Conservation (phyloP, 371 early-diverging fungal species). For the Apophysomyces trapeziformis region DNA sequence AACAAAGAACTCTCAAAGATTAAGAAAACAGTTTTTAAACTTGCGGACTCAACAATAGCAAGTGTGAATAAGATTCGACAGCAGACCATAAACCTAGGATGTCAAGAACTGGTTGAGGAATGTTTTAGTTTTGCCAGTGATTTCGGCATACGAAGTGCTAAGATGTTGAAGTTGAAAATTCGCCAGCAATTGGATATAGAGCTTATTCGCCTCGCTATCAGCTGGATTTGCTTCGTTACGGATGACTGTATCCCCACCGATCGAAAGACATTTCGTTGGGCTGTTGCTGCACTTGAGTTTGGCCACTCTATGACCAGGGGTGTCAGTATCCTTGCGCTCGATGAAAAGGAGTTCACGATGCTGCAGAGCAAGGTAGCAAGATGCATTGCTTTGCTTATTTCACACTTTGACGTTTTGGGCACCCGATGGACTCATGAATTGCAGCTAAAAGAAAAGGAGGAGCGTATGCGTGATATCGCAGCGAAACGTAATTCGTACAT, state of each 20-base stretch:
- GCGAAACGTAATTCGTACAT: conserved; percentile 47
- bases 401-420: conserved; percentile 80
- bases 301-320: conserved; percentile 79
- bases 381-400: conserved; percentile 81
- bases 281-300: conserved; percentile 84
- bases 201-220: conserved; percentile 73
- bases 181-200: conserved; percentile 61
- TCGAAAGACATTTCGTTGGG: conserved; percentile 88
- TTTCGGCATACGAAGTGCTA: conserved; percentile 70
- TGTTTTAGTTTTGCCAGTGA: conserved; percentile 84
- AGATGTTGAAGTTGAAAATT: conserved; percentile 60
- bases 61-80: conserved; percentile 60
- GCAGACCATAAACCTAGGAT: conserved; percentile 53
- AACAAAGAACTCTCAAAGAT: conserved; percentile 64
- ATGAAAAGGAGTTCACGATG: conserved; percentile 54
- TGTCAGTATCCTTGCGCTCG: conserved; percentile 42
- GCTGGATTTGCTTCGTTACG: conserved; percentile 85
- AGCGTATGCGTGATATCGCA: conserved; percentile 40
- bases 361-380: conserved; percentile 74
- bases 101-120: conserved; percentile 79
- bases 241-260: conserved; percentile 80
- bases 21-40: conserved; percentile 58
- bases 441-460: conserved; percentile 45
- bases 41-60: conserved; percentile 59
- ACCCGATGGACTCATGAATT: conserved; percentile 60